Base-by-base conservation (phyloP, 1,139 yeast genomes). In the Saccharomycopsis hybrid region DNA sequence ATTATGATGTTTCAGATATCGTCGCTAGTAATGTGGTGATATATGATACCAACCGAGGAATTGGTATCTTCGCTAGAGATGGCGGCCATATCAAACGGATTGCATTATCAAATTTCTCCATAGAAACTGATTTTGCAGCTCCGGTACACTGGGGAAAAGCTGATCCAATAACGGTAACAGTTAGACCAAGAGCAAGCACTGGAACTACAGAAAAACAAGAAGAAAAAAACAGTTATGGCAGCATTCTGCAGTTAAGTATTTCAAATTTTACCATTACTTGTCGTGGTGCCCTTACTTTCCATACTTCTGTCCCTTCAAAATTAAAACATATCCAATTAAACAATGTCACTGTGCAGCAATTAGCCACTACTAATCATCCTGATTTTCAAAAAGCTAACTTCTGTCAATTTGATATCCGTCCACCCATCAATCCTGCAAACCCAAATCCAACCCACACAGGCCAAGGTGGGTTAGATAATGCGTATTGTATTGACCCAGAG, bases 81-180 rank as follows among this genome's bases (percentile, higher is more conserved):
- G 51, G 51, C 4, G 51, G 51, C 13, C 8, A 13, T 8, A 36
- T 48, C 27, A 36, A 38, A 39, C 27, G 47, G n/a, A 4, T 48
- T 11, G 37, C 24, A 33, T 44, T 48, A 24, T 5, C 43, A 9
- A 33, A 44, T n/a, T 37, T 48, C 35, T n/a, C 33, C 3, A 48
- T 48, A n/a, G 37, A 48, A 33, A 48, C 51, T 7, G 29, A 39
- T 8, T 48, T 42, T 30, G 43, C 40, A n/a, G 41, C 48, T 18
- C 43, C 51, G 9, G 51, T 48, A n/a, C 49, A 48, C 35, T 48
- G 51, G 51, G 51, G 51, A 5, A 48, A 48, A 39, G 51, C 51
- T 27, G 51, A 48, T 31, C 51, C 51, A 2, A 38, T 48, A 24
- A 25, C 30, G 38, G 33, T 48, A 11, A 25, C 51, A 5, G 49